Evolutionary conservation across 1,284 basidiomycete genomes (phyloP), one percentile per base, ranked within the genome.

Genomic region (Anthracocystis walkeri): DNA sequence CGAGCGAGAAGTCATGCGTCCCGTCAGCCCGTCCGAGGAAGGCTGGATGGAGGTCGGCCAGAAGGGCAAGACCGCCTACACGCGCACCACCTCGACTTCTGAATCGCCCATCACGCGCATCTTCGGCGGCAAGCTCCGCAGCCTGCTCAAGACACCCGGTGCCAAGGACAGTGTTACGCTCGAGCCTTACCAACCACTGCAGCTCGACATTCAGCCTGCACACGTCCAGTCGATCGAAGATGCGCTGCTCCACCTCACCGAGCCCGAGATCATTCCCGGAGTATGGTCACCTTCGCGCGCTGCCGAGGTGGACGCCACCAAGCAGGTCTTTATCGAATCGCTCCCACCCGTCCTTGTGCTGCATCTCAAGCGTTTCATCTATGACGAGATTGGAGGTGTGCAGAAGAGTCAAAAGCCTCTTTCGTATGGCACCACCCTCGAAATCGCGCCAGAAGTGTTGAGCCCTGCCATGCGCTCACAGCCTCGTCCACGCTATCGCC

Each of bases 81-180:
- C 94, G 2, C 88, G 94, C 51, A 91, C 90, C 42, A 91, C 91
- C 53, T 93, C 92, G 84, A 89, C 90, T 1, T 88, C 89, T 5
- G 93, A 96, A 74, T 94, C 94, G 4, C 92, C 94, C 1, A 92
- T 99, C 64, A 93, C 93, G 1, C 89, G 91, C 40, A 92, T 98
- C 75, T 99, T 98, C 84, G 94, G 94, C 33, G 95, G 95, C 41
- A 95, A 93, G 80, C 91, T 95, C 85, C 90, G 94, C n/a, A 93
- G 93, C 31, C 91, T 93, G 3, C 87, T 98, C 14, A 89, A 90
- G 53, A 91, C 91, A 2, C 93, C 94, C 1, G 91, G 91, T 14
- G 91, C 91, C 58, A 90, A 90, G 82, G 95, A 97, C 83, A 94
- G 92, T 4, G 91, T 93, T 23, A 91, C 94, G 27, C 89, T 96